Evolutionary conservation across 2,329 filamentous ascomycete species (phyloP).

Genomic region (Colletotrichum shisoi): DNA sequence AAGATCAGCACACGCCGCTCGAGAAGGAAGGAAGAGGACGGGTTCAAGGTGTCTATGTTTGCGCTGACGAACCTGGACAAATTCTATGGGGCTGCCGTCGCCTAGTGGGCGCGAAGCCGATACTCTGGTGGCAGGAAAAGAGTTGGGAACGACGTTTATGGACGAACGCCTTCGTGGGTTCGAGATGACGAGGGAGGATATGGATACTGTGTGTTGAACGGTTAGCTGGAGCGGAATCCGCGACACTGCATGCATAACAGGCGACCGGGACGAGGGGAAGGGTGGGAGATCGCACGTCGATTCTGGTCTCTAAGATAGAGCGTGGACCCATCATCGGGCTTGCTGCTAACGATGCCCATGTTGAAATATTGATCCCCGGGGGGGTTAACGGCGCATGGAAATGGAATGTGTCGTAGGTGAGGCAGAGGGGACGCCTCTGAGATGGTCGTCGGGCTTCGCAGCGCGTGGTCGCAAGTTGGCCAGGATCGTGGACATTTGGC

Average conservation of each 20-base stretch:
- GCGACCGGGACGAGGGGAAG: conserved; percentile 39
- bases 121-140: conserved; percentile 83
- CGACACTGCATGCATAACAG: conserved; percentile 36
- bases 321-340: conserved; percentile 79
- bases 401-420: conserved; percentile 17
- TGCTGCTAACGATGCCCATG: conserved; percentile 95
- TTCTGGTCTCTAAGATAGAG: conserved; percentile 91
- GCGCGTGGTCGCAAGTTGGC: conserved; percentile 38
- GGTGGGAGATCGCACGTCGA: conserved; percentile 70
- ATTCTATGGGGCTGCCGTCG: conserved; percentile 83
- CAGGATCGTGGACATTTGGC: conserved; percentile 39
- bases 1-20: conserved; percentile 21
- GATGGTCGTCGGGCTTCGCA: conserved; percentile 33
- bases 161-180: conserved; percentile 81
- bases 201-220: conserved; percentile 71
- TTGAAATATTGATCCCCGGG: conserved; percentile 48
- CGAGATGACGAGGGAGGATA: conserved; percentile 82
- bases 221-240: conserved; percentile 39
- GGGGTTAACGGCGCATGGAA: conserved; percentile 33
- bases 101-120: conserved; percentile 73
- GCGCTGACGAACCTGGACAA: conserved; percentile 76
- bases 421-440: conserved; percentile 20
- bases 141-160: conserved; percentile 81
- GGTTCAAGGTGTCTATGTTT: conserved; percentile 29
- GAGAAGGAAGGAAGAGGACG: background rate